These are phyloP conservation scores for Gossypium schwendimanii DNA, from an alignment of 441 rosid species.

Conservation along the genomic window DNA sequence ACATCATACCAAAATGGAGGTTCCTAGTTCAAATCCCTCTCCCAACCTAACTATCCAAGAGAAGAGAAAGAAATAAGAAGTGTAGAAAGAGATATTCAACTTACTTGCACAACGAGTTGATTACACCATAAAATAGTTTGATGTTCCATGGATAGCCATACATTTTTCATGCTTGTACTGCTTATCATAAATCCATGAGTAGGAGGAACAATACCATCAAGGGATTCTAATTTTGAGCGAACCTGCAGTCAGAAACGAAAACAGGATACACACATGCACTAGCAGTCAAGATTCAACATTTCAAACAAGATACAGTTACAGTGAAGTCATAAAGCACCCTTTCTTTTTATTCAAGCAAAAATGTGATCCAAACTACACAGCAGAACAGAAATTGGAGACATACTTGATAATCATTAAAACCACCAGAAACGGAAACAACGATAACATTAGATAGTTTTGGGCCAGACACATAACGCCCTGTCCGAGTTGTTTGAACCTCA, in stretches of 20 bases:
- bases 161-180: conserved; percentile 86
- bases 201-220: conserved; percentile 89
- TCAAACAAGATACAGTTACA: background rate
- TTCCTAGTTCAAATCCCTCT: conserved; percentile 1
- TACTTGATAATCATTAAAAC: conserved; percentile 91
- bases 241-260: conserved; percentile 43
- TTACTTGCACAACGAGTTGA: conserved; percentile 91
- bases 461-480: conserved; percentile 45
- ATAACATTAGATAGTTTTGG: conserved; percentile 68
- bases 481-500: conserved; percentile 45
- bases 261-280: background rate
- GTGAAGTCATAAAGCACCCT: background rate
- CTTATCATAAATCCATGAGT: conserved; percentile 85
- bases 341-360: conserved; percentile 1
- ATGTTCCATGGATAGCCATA: conserved; percentile 98
- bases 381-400: conserved; percentile 4
- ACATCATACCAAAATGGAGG: background rate
- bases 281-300: background rate
- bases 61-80: background rate
- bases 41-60: background rate
- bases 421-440: conserved; percentile 83
- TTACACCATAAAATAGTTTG: conserved; percentile 98
- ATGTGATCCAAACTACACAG: background rate
- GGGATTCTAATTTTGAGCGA: conserved; percentile 68
- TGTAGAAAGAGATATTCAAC: conserved; percentile 23